These are phyloP conservation scores for Yamagishiella unicocca DNA, from an alignment of 139 green algal genomes.

Conservation along the genomic window DNA sequence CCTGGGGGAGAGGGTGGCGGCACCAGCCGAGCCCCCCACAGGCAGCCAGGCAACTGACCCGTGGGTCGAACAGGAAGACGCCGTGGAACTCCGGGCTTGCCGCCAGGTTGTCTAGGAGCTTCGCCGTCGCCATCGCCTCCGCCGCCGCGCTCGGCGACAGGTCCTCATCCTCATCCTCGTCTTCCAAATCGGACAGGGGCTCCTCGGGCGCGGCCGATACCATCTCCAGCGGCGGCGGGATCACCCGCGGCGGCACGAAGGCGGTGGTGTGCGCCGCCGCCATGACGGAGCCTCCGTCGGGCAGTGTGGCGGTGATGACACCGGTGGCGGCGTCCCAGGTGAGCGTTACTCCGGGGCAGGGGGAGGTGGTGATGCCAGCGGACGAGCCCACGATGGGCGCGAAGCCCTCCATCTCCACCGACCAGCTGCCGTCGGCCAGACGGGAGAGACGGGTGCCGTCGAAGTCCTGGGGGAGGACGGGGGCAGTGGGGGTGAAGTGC, in stretches of 20 bases:
- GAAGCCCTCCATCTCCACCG: constrained; percentile 59
- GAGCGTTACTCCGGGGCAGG: constrained; percentile 40
- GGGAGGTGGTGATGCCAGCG: constrained; percentile 31
- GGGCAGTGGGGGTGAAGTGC: neutral
- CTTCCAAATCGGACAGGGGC: neutral
- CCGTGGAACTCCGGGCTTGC: constrained; percentile 4
- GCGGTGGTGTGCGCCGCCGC: constrained; percentile 22
- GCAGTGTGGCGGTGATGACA: constrained; percentile 37
- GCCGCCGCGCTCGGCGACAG: neutral
- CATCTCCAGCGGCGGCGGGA: constrained; percentile 15
- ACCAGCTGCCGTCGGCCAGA: constrained; percentile 53
- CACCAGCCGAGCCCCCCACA: too few species aligned
- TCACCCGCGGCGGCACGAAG: constrained; percentile 31
- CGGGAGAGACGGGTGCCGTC: constrained; percentile 57
- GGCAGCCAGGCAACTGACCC: neutral
- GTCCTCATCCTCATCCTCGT: neutral
- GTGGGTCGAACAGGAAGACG: constrained; percentile 34
- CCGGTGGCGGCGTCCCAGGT: constrained; percentile 39
- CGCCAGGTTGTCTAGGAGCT: constrained; percentile 4
- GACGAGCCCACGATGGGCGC: constrained; percentile 36
- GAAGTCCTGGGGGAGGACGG: constrained; percentile 41
- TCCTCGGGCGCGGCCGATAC: constrained; percentile 7
- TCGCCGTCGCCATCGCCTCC: neutral
- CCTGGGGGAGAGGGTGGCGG: too few species aligned
- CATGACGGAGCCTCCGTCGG: constrained; percentile 43